Evolutionary conservation across 768 basidiomycete species (phyloP), one percentile per base, ranked within the genome.

Genomic region (Tephrocybe sp.): DNA sequence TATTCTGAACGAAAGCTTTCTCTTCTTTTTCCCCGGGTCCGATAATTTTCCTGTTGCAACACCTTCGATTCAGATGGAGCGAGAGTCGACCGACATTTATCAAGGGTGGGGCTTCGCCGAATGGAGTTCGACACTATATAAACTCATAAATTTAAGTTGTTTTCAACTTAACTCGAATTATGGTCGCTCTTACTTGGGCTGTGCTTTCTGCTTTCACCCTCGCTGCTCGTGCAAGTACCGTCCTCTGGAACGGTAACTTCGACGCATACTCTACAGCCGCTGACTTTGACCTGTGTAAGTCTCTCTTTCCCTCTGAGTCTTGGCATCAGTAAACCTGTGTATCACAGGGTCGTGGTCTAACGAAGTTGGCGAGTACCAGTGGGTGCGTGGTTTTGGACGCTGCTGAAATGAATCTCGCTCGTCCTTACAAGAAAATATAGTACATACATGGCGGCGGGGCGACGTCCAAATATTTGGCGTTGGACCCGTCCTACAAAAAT

Each of bases 281-380:
- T 3, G 73, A 71, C 49, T 84, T 84, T 51, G 81, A 83, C 55
- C 69, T 72, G 44, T 83, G 80, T 79, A 48, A 52, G 73, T 60
- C 26, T 26, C 26, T 11, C 13, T 32, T 22, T 5, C 19, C 34
- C 47, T 3, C 49, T 30, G 30, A 5, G 14, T 13, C 30, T 41
- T 16, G 17, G 10, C 3, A 19, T 8, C 16, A 32, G 54, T 11
- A 26, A 16, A 4, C 10, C 31, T 32, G 33, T 31, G 22, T 35
- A 26, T 41, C 39, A 55, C 39, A 80, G 80, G 79, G 80, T 78
- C 77, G 23, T 82, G 78, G 78, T 65, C 77, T 6, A 75, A 71
- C 63, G 65, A 78, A 68, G 76, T 80, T 34, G 79, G 79, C 22
- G 61, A 69, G 33, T 82, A 79, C 61, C 81, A 83, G 71, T 84